A percentile compares a stretch with the other conserved stretches of the same genome.
These are phyloP conservation scores for Pseudogymnoascus sp. DNA, from an alignment of 2,329 filamentous ascomycete species.

Conservation along the genomic window DNA sequence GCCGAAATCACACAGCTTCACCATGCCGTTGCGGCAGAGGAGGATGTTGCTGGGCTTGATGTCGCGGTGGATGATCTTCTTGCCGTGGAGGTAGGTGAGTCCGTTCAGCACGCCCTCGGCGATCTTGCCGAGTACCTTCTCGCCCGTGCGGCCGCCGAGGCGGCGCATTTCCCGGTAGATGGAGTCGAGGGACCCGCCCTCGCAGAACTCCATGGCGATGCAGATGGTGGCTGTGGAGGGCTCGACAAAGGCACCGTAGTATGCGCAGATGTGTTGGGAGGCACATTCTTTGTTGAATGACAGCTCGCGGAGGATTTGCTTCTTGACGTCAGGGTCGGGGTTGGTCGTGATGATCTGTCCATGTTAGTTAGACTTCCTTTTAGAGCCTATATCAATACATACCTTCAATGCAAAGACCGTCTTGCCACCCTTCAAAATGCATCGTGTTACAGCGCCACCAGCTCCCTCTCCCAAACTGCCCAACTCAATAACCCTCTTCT, in stretches of 20 bases:
- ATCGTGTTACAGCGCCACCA: constrained; percentile 88
- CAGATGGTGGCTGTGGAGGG: constrained; percentile 94
- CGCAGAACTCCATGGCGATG: constrained; percentile 98
- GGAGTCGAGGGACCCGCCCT: constrained; percentile 90
- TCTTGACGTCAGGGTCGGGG: constrained; percentile 95
- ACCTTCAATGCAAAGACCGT: constrained; percentile 96
- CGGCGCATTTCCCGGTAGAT: constrained; percentile 98
- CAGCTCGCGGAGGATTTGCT: constrained; percentile 92
- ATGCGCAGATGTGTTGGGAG: constrained; percentile 91
- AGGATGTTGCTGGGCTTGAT: constrained; percentile 98
- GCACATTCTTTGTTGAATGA: constrained; percentile 98
- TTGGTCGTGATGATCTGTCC: constrained; percentile 91
- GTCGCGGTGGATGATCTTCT: constrained; percentile 97
- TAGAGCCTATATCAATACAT: constrained; percentile 24
- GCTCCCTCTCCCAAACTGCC: constrained; percentile 91
- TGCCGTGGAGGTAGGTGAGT: constrained; percentile 86
- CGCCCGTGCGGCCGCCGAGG: constrained; percentile 85
- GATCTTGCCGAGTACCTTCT: constrained; percentile 95
- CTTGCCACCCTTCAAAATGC: constrained; percentile 82
- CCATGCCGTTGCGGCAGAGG: constrained; percentile 81
- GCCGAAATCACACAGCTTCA: constrained; percentile 97
- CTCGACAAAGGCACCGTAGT: constrained; percentile 96
- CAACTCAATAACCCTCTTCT: constrained; percentile 79
- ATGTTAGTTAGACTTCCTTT: constrained; percentile 19
- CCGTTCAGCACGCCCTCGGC: constrained; percentile 91